Conservation (phyloP, 116 monocot genomes). For the Papilionanthe hybrid region DNA sequence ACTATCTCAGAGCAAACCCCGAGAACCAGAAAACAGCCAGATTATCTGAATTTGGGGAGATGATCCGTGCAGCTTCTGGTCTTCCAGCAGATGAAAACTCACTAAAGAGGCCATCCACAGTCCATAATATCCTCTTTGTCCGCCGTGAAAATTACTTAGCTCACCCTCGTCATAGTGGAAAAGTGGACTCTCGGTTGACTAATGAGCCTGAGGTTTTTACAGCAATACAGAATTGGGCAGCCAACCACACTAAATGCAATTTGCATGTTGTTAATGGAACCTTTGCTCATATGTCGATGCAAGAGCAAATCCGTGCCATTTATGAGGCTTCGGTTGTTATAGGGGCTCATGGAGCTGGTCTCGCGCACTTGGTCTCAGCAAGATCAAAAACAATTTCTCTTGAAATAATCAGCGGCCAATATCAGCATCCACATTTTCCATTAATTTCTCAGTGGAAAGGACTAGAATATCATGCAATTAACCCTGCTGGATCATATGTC, state of each 20-base stretch:
- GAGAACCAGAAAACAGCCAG: constrained; percentile 61
- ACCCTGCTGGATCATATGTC: constrained; percentile 75
- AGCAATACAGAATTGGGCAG: constrained; percentile 57
- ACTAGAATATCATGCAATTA: constrained; percentile 75
- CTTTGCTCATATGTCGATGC: constrained; percentile 93
- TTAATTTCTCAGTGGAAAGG: constrained; percentile 92
- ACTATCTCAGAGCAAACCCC: constrained; percentile 30
- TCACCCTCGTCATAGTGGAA: constrained; percentile 84
- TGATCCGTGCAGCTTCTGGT: constrained; percentile 63
- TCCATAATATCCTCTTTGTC: constrained; percentile 75
- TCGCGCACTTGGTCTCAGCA: constrained; percentile 79
- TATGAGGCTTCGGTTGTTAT: constrained; percentile 81
- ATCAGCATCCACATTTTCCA: constrained; percentile 74
- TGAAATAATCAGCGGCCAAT: constrained; percentile 83
- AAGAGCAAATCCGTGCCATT: constrained; percentile 66
- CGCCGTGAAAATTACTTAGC: constrained; percentile 94
- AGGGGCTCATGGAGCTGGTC: constrained; percentile 97
- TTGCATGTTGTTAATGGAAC: constrained; percentile 75
- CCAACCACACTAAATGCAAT: constrained; percentile 46
- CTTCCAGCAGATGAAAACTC: constrained; percentile 30
- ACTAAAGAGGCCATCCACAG: constrained; percentile 21
- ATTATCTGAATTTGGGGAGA: constrained; percentile 85
- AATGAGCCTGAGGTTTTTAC: constrained; percentile 84
- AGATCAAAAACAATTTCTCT: constrained; percentile 55
- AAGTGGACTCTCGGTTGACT: constrained; percentile 65